Conservation (phyloP, 768 basidiomycete species). For the Lactifluus volemus region DNA sequence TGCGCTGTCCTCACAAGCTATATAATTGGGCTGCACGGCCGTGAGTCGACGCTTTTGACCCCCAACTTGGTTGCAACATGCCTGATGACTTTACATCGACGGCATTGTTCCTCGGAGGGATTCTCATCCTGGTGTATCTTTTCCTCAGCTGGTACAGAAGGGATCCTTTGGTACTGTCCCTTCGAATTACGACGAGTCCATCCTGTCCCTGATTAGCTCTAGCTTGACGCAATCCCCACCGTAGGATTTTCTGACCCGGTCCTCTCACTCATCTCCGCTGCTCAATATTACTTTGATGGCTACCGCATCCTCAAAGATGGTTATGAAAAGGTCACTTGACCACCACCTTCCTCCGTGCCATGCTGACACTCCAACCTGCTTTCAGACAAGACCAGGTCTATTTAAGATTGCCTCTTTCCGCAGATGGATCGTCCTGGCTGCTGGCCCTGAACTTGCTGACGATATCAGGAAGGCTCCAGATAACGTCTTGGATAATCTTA, state of each 20-base stretch:
- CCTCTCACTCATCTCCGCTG: constrained; percentile 16
- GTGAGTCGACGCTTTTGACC: not conserved
- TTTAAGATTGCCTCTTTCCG: constrained; percentile 39
- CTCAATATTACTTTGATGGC: constrained; percentile 22
- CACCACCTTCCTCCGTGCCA: too few relatives aligned
- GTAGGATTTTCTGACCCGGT: constrained; percentile 14
- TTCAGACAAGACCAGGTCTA: constrained; percentile 18
- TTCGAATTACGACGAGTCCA: too few relatives aligned
- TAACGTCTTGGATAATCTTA: constrained; percentile 34
- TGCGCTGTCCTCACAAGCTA: too few relatives aligned
- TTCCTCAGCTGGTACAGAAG: not conserved
- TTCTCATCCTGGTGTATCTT: not conserved
- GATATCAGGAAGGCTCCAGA: constrained; percentile 43
- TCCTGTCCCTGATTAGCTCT: not conserved
- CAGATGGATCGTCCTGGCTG: constrained; percentile 39
- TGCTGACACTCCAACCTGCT: not conserved
- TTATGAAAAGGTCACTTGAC: constrained; percentile 24
- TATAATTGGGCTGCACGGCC: too few relatives aligned
- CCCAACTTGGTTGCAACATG: not conserved
- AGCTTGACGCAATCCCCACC: constrained; percentile 14
- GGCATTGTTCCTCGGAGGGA: not conserved
- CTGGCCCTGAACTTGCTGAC: constrained; percentile 36
- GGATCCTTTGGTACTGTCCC: not conserved
- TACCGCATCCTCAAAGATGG: constrained; percentile 28
- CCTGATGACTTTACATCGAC: not conserved